phyloP scores from a whole-genome alignment of 2,329 filamentous ascomycete genomes.

The Berkeleyomyces basicola region DNA sequence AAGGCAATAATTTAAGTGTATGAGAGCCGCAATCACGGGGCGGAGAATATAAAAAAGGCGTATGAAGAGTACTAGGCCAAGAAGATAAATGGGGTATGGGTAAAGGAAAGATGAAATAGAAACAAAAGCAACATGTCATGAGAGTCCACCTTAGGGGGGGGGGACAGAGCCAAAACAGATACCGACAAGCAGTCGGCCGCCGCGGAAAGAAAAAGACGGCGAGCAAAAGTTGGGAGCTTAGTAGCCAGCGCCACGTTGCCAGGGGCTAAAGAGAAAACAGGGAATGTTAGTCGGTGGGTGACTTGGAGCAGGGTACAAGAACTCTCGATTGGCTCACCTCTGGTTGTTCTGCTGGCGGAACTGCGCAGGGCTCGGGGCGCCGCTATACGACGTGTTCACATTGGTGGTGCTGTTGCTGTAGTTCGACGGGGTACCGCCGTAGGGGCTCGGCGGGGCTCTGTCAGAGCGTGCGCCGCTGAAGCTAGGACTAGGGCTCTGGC shows the following conservation, averaged over 20 bases:
- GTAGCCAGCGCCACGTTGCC: slow-evolving; percentile 31
- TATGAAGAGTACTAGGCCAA: neutral
- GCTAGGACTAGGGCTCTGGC: slow-evolving; percentile 22
- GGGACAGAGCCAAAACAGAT: neutral
- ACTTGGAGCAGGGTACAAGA: neutral
- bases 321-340: slow-evolving; percentile 19
- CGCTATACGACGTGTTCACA: slow-evolving; percentile 19
- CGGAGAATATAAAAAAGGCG: neutral
- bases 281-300: slow-evolving; percentile 4
- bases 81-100: neutral
- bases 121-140: slow-evolving; percentile 1
- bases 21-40: neutral
- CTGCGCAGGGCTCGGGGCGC: slow-evolving; percentile 18
- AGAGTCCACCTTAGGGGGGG: neutral
- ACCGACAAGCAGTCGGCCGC: neutral
- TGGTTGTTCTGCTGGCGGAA: slow-evolving; percentile 25
- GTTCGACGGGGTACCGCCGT: slow-evolving; percentile 18
- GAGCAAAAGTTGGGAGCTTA: slow-evolving; percentile 17
- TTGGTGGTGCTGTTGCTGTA: slow-evolving; percentile 18
- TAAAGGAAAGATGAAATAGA: neutral
- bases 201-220: neutral
- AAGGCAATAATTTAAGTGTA: neutral
- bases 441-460: slow-evolving; percentile 21
- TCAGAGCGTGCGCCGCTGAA: slow-evolving; percentile 7
- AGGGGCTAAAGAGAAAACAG: slow-evolving; percentile 21